Base-by-base conservation (phyloP, 1,139 yeast genomes). In the Debaryomyces sp. region DNA sequence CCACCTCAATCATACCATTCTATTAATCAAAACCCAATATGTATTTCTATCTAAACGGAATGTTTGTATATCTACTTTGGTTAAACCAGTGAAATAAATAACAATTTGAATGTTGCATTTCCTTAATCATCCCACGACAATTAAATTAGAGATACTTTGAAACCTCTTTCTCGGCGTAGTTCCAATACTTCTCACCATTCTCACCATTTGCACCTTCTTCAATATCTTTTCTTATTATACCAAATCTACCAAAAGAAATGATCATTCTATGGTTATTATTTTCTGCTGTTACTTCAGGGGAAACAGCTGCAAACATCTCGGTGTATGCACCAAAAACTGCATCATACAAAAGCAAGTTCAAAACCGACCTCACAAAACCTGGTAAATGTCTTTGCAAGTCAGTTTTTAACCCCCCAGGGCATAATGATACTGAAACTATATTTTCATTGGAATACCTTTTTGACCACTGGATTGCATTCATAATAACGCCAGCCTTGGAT, bases 401-500 rank as follows among this genome's bases (percentile, higher is more conserved):
- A 1, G 82, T 68, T 10, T 53, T 55, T 32, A 81, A 54, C 40
- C 60, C 54, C 8, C 85, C 86, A 2, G 85, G 85, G 57, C 79
- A 77, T 12, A 70, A 66, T 1, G 76, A 62, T 1, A 71, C 62
- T 35, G 74, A 69, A 40, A 71, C 64, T 29, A 78, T 67, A 18
- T 54, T 51, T 1, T 63, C 55, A 5, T 67, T 62, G 12, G 44
- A 29, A 49, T 77, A 73, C 32, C 61, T 55, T 23, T 60, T 55
- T 1, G 75, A 62, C 78, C 81, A 80, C 13, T 69, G 64, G 10
- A 68, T 61, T 0, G 80, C 71, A 53, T 75, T 78, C 41, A 70
- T 64, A 21, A 74, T 61, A 50, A 71, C 70, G 32, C 73, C 68
- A 2, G 81, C 79, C 61, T 81, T 81, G 33, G 80, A 70, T 55